Conservation (phyloP, 2,329 filamentous ascomycete species). For the Arthrobotrys pseudoclavata region DNA sequence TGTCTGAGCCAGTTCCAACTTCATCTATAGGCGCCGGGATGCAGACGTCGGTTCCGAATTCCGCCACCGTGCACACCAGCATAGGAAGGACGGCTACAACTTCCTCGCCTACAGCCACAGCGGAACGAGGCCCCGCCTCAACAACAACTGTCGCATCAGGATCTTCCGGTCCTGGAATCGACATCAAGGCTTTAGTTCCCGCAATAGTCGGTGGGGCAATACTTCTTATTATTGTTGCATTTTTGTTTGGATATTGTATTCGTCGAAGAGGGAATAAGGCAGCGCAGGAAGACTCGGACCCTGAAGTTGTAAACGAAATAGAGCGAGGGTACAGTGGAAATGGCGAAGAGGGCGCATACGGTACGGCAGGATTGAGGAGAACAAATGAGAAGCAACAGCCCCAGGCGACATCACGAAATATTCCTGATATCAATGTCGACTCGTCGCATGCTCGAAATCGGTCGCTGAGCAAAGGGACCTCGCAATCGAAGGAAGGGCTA, state of each 20-base stretch:
- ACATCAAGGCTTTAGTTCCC: constrained; percentile 40
- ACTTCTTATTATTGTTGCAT: constrained; percentile 53
- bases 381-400: constrained; percentile 39
- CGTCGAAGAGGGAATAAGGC: constrained; percentile 33
- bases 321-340: constrained; percentile 29
- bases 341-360: constrained; percentile 13
- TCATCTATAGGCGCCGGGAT: constrained; percentile 27
- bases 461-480: constrained; percentile 57
- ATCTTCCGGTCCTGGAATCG: constrained; percentile 27
- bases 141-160: constrained; percentile 16
- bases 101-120: constrained; percentile 30
- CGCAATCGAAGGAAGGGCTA: constrained; percentile 55
- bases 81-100: constrained; percentile 26
- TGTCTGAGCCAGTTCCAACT: constrained; percentile 13
- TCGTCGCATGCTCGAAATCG: constrained; percentile 44
- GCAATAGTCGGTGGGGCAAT: constrained; percentile 53
- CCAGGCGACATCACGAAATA: constrained; percentile 22
- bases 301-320: constrained; percentile 51
- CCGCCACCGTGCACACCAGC: constrained; percentile 35
- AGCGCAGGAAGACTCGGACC: constrained; percentile 21
- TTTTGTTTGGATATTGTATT: constrained; percentile 57
- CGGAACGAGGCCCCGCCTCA: constrained; percentile 17
- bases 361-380: constrained; percentile 23
- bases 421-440: constrained; percentile 55
- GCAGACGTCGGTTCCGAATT: constrained; percentile 20